phyloP scores from a whole-genome alignment of 768 basidiomycete species.

The Cyclocybe aegerita region DNA sequence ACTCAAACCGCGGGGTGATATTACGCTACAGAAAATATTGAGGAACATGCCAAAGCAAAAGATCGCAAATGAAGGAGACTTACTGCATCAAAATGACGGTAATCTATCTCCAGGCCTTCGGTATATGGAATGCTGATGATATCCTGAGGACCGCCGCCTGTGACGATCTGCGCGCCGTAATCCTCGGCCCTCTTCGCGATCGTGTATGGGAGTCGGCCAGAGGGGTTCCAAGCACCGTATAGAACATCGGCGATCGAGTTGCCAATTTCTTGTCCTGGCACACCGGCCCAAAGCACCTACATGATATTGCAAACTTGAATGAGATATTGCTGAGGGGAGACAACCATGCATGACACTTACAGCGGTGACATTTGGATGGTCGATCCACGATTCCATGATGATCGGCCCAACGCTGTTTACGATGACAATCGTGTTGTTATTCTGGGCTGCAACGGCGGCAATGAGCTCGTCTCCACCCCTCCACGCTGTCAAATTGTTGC shows the following conservation, averaged over 20 bases:
- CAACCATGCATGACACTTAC: constrained; percentile 36
- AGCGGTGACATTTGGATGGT: constrained; percentile 67
- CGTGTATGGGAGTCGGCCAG: constrained; percentile 70
- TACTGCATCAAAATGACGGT: constrained; percentile 65
- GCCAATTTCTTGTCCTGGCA: constrained; percentile 66
- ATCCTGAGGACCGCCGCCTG: constrained; percentile 31
- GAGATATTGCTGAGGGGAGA: constrained; percentile 12
- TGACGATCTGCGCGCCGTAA: constrained; percentile 50
- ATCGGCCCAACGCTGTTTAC: constrained; percentile 59
- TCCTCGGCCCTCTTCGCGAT: constrained; percentile 61
- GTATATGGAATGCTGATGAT: constrained; percentile 53
- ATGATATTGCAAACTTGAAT: neutral
- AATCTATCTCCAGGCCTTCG: constrained; percentile 65
- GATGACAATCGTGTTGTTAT: constrained; percentile 69
- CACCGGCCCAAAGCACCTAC: constrained; percentile 60
- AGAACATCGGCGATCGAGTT: constrained; percentile 66
- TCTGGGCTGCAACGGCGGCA: constrained; percentile 57
- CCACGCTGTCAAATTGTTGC: constrained; percentile 32
- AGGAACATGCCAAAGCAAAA: neutral
- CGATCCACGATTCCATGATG: constrained; percentile 62
- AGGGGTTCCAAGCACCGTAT: constrained; percentile 65
- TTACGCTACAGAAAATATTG: constrained; percentile 41
- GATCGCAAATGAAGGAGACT: constrained; percentile 21
- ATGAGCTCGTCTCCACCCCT: constrained; percentile 67
- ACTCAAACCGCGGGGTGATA: constrained; percentile 78